phyloP scores from a whole-genome alignment of 2,329 filamentous ascomycete genomes.

The Penicillium sp. region DNA sequence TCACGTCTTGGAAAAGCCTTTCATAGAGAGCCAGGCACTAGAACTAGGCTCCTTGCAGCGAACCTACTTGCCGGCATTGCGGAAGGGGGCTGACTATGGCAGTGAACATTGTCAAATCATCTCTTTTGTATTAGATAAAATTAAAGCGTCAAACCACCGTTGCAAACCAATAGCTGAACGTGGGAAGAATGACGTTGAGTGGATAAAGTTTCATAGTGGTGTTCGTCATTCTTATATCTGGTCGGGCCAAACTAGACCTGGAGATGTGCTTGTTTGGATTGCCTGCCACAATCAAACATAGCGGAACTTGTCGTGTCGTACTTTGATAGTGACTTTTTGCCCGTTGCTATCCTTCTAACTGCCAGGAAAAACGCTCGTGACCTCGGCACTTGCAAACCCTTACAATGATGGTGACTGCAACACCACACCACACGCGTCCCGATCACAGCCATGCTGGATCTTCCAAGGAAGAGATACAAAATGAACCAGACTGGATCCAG shows the following conservation, averaged over 20 bases:
- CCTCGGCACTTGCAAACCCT: neutral
- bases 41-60: neutral
- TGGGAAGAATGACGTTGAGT: neutral
- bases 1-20: too few relatives aligned
- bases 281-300: neutral
- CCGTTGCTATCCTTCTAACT: too few relatives aligned
- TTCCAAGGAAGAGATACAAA: neutral
- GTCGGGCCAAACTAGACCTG: neutral
- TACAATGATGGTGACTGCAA: neutral
- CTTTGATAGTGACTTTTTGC: too few relatives aligned
- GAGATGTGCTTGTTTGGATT: neutral
- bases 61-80: neutral
- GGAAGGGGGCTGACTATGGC: neutral
- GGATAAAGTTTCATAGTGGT: neutral
- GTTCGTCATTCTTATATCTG: neutral
- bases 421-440: constrained; percentile 4
- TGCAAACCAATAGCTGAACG: neutral
- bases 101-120: neutral
- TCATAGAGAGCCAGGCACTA: neutral
- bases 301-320: too few relatives aligned
- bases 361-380: neutral
- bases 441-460: constrained; percentile 1
- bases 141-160: neutral
- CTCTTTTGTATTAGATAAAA: neutral
- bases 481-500: constrained; percentile 4